Evolutionary conservation across 2,329 filamentous ascomycete genomes (phyloP), one percentile per base, ranked within the genome.

Genomic region (Paecilomyces variotii): DNA sequence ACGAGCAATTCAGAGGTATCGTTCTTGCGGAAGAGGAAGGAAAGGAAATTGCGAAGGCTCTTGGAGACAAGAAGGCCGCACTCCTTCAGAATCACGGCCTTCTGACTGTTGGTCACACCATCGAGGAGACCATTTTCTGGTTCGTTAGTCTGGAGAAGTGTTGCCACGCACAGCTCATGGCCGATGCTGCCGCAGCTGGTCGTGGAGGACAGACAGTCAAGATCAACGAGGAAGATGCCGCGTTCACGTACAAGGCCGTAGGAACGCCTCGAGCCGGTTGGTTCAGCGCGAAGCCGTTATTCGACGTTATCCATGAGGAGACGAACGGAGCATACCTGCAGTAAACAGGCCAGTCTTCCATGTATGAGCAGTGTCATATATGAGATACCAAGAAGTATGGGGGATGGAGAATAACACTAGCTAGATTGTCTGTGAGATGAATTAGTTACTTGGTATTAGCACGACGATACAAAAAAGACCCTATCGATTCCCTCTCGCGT

Each of bases 241-340:
- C 70, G 14, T 88, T 82, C 66, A 91, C 88, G 0, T 85, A 83
- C 65, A 84, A 87, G 72, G 80, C 83, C 0, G 77, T 90, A 2
- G 88, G 88, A 0, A 82, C 78, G 0, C 78, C 82, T 14, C 67
- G 70, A 34, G 85, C 84, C 0, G 88, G 88, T 0, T 90, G 83
- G 79, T 91, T 91, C 68, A 85, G 81, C 65, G 88, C 85, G 4
- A 86, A 86, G 75, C 87, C 88, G 14, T 65, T 87, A 62, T 91
- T 91, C 74, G 87, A 90, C 75, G 74, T 89, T 49, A 82, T 88
- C 61, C 81, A 86, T 65, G 80, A 81, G 68, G 83, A 87, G 74
- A 82, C 80, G 2, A 75, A 75, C 25, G 82, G 81, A 1, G 80
- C 81, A 10, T 85, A 85, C 68, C 66, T 85, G 62, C 67, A 78